These are phyloP conservation scores for Hanseniaspora gamundiae DNA, from an alignment of 1,139 yeast genomes.

Conservation along the genomic window DNA sequence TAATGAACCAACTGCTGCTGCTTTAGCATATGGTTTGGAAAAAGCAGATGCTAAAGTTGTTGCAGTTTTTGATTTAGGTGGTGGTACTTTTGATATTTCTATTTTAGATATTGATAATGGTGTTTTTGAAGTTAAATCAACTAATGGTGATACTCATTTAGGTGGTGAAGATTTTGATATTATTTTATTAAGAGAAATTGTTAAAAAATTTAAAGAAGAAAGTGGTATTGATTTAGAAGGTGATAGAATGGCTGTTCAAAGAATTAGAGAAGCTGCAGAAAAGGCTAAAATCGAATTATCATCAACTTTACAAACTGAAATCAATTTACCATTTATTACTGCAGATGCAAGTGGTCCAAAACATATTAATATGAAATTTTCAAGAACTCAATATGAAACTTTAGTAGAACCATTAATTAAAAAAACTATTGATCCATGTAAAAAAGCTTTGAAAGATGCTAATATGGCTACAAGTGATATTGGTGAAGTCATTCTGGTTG, in stretches of 20 bases:
- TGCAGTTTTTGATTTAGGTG: constrained; percentile 94
- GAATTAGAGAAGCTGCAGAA: constrained; percentile 99
- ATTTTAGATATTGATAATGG: constrained; percentile 90
- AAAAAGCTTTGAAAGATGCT: constrained; percentile 97
- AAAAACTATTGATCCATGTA: constrained; percentile 93
- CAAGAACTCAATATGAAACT: constrained; percentile 88
- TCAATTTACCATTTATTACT: constrained; percentile 90
- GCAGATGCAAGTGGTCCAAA: constrained; percentile 88
- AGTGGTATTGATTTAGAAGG: constrained; percentile 75
- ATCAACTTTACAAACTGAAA: constrained; percentile 84
- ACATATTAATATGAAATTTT: constrained; percentile 88
- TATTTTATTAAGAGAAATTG: constrained; percentile 76
- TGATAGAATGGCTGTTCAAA: constrained; percentile 98
- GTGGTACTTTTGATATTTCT: constrained; percentile 98
- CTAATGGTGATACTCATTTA: constrained; percentile 98
- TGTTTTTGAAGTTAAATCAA: constrained; percentile 93
- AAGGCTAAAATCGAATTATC: constrained; percentile 98
- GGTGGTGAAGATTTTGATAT: constrained; percentile 97
- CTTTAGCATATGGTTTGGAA: constrained; percentile 93
- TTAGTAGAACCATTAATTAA: constrained; percentile 85
- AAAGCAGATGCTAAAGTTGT: constrained; percentile 79
- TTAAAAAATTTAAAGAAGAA: constrained; percentile 87
- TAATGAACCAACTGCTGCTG: constrained; percentile 99
- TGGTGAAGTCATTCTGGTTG: constrained; percentile 93
- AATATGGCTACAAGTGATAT: constrained; percentile 72